phyloP scores from a whole-genome alignment of 176 grass and related monocot species.

The Tillandsia fasciculata region DNA sequence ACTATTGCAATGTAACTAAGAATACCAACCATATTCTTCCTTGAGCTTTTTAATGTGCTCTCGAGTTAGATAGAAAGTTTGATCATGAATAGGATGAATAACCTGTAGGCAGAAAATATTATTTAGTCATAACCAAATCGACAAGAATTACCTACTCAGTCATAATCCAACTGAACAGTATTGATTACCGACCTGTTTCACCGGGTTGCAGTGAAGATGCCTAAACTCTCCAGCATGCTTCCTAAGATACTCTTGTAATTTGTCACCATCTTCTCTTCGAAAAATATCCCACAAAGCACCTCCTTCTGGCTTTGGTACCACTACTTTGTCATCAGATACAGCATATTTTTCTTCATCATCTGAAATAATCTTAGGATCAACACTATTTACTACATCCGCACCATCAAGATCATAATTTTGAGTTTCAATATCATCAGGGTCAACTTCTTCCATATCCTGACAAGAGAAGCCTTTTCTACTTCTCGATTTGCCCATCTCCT shows the following conservation, averaged over 20 bases:
- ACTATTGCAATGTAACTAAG: neutral
- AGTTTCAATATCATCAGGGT: neutral
- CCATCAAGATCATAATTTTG: neutral
- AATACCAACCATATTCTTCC: conserved; percentile 60
- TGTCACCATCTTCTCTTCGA: conserved; percentile 60
- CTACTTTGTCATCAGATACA: conserved; percentile 1
- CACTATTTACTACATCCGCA: neutral
- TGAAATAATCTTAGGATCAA: neutral
- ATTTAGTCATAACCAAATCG: neutral
- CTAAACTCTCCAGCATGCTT: conserved; percentile 62
- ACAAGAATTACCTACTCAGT: neutral
- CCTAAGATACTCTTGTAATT: conserved; percentile 52
- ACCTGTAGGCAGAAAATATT: conserved; percentile 27
- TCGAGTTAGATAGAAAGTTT: conserved; percentile 55
- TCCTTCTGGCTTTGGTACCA: conserved; percentile 29
- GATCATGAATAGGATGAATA: conserved; percentile 66
- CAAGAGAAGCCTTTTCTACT: neutral
- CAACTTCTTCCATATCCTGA: neutral
- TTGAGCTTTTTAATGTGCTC: conserved; percentile 81
- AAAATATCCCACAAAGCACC: conserved; percentile 93
- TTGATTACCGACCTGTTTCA: conserved; percentile 38
- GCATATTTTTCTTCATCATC: conserved; percentile 1
- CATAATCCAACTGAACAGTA: neutral
- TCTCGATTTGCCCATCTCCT: neutral
- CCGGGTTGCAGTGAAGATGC: conserved; percentile 38